These are phyloP conservation scores for Leccinum subtestaceum DNA, from an alignment of 768 basidiomycete species.

Conservation along the genomic window DNA sequence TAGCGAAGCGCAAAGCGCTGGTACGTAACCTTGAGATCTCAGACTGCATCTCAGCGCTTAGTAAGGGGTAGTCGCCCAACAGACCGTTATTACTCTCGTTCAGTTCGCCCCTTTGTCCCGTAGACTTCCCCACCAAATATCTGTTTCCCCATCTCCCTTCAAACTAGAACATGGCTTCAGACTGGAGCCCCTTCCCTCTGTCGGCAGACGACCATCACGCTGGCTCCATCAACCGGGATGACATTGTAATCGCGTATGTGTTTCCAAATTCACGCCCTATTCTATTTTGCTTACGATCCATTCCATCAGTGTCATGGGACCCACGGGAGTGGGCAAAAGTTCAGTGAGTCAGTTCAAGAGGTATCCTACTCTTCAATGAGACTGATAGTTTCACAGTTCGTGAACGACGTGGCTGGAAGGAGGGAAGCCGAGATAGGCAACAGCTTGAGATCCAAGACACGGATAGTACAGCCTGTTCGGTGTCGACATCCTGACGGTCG, in stretches of 20 bases:
- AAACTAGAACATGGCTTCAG: background rate
- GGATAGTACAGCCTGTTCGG: constrained; percentile 1
- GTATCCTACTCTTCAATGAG: background rate
- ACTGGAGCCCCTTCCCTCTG: background rate
- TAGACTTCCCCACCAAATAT: background rate
- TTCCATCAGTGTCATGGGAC: constrained; percentile 16
- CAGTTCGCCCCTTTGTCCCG: background rate
- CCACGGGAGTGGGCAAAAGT: constrained; percentile 17
- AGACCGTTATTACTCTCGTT: background rate
- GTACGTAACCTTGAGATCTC: background rate
- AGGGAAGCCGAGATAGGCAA: background rate
- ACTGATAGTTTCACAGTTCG: constrained; percentile 8
- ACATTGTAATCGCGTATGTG: constrained; percentile 21
- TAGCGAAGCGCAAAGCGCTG: background rate
- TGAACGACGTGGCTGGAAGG: constrained; percentile 5
- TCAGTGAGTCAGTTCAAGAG: constrained; percentile 11
- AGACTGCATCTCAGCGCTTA: background rate
- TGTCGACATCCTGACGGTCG: constrained; percentile 17
- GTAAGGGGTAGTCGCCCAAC: background rate
- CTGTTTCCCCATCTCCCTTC: background rate
- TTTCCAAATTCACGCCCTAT: background rate
- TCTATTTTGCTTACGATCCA: background rate
- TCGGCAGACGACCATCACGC: too few relatives aligned
- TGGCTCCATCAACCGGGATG: background rate
- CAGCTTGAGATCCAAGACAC: constrained; percentile 10